Evolutionary conservation across 2,329 filamentous ascomycete genomes (phyloP), one percentile per base, ranked within the genome.

Genomic region (Mycosphaerella sp.): DNA sequence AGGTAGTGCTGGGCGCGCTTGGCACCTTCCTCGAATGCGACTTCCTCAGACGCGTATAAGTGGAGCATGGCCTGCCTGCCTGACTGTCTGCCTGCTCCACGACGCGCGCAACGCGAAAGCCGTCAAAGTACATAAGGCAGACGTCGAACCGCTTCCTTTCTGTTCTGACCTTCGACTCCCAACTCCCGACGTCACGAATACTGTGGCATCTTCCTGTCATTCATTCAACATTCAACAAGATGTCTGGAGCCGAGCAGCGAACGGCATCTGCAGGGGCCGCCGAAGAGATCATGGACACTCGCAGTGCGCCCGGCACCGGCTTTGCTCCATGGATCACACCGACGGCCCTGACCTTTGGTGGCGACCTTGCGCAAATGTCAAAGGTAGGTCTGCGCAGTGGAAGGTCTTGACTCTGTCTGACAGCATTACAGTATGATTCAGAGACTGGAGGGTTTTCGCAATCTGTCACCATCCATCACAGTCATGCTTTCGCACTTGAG

Each of bases 401-500:
- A 5, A 16, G 9, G 9, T 25, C 12, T 13, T 16, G 6, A 25
- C 13, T 2, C 4, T 13, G 9, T 2, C 34, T 46, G 17, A 46
- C 44, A 25, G 25, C 14, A 5, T 5, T 8, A 34, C 36, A 51
- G 45, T 55, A 39, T 47, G 16, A 44, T 18, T n/a, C 30, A 4
- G 32, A 44, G 10, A 41, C 30, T 4, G 36, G 21, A 2, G 40
- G n/a, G 4, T 55, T 50, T 14, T 21, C 39, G 2, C 45, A 53
- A 2, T 2, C 4, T n/a, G 46, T 49, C 9, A 44, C 36, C 6
- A 50, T 50, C 2, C n/a, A 52, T 32, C 39, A 50, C 28, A 25
- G 35, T 3, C 39, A 52, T 37, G 45, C 53, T 8, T 53, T 53
- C 42, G 37, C 39, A 18, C 39, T 55, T n/a, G 35, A 28, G 17